phyloP scores from a whole-genome alignment of 306 rosid genomes.

The Pyrus communis region DNA sequence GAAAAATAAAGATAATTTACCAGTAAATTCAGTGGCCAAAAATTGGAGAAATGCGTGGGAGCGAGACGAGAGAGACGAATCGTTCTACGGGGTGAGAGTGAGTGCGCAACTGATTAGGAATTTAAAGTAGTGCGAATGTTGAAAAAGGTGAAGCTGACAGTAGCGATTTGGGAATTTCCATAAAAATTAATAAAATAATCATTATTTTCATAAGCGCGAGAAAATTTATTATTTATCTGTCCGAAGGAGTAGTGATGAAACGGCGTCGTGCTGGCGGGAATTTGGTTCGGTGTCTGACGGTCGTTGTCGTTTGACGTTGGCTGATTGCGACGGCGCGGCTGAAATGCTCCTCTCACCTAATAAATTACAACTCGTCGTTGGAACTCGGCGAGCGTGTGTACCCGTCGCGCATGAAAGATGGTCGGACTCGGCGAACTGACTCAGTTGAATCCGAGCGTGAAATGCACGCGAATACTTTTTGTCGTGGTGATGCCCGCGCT shows the following conservation, averaged over 20 bases:
- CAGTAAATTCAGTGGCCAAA: conserved; percentile 1
- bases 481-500: background rate
- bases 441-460: background rate
- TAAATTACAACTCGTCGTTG: background rate
- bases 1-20: background rate
- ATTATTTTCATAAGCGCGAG: background rate
- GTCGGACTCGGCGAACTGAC: background rate
- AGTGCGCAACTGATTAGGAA: background rate
- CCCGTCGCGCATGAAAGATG: background rate
- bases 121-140: background rate
- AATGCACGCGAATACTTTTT: background rate
- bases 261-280: conserved; percentile 24
- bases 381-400: background rate
- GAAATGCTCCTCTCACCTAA: conserved; percentile 8
- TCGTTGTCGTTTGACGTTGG: conserved; percentile 19
- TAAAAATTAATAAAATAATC: background rate
- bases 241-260: background rate
- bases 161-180: conserved; percentile 12
- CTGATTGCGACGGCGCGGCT: conserved; percentile 22
- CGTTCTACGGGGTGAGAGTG: conserved; percentile 3
- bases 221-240: background rate
- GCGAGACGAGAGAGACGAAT: background rate
- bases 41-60: conserved; percentile 24
- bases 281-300: background rate
- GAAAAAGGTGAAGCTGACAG: conserved; percentile 11